Conservation (phyloP, 805 yeast species). For the Wickerhamiella alocasiicola region DNA sequence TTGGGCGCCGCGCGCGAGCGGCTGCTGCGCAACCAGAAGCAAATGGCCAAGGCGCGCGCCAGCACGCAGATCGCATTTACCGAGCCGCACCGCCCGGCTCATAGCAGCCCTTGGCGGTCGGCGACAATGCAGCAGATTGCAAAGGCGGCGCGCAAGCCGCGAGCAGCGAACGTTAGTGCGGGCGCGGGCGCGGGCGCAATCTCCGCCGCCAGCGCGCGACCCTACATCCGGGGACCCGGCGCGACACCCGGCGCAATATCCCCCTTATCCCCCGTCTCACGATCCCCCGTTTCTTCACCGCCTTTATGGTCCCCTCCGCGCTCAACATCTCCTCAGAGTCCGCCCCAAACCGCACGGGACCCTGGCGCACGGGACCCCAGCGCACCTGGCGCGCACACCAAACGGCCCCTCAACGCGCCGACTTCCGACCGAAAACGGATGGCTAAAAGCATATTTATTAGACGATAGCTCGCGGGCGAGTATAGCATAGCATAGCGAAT, state of each 20-base stretch:
- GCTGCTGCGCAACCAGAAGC: constrained; percentile 23
- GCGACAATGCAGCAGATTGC: constrained; percentile 21
- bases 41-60: constrained; percentile 21
- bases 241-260: background rate
- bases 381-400: too few species aligned
- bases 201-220: too few species aligned
- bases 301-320: too few species aligned
- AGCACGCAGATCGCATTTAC: constrained; percentile 19
- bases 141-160: too few species aligned
- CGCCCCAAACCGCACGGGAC: too few species aligned
- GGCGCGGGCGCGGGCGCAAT: too few species aligned
- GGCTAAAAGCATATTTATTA: constrained; percentile 6
- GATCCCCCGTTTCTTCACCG: constrained; percentile 1
- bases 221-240: background rate
- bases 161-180: too few species aligned
- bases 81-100: constrained; percentile 13
- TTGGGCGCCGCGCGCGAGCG: constrained; percentile 34
- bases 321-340: too few species aligned
- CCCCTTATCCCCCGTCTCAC: background rate
- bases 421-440: constrained; percentile 1
- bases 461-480: constrained; percentile 8
- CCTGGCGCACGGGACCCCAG: too few species aligned
- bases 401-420: background rate
- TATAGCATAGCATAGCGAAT: too few species aligned
- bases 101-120: constrained; percentile 11